Base-by-base conservation (phyloP, 1,284 basidiomycete genomes). In the Laetiporus sulphureus region DNA sequence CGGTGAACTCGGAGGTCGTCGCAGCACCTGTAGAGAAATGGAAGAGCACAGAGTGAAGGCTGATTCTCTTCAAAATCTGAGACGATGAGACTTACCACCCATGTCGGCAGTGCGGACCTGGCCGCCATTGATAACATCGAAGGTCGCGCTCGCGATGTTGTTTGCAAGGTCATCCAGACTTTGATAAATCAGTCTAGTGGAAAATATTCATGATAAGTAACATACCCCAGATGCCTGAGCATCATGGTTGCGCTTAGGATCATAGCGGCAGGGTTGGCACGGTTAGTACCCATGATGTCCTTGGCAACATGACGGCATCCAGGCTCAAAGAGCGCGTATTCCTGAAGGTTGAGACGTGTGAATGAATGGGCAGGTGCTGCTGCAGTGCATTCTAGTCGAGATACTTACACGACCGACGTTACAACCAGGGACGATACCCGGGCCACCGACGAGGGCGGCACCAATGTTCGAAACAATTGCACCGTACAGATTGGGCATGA, bases 391-490 rank as follows among this genome's bases (percentile, higher is more conserved):
- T 22, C 12, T 11, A 8, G 30, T 40, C 21, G n/a, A 19, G 5
- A 23, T 24, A 69, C 79, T 51, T 57, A 91, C 88, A 47, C 91
- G 78, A 57, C 95, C 95, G 59, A 99, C 89, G 68, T 99, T 99
- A 74, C 92, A 96, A 33, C 96, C 96, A 20, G 95, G 95, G 20
- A 99, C 95, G 55, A 96, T 86, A 63, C 95, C 95, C 32, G 96
- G 95, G 40, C 95, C 95, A 63, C 95, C 95, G 48, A 99, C 95
- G 23, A 99, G 85, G 20, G 94, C 96, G 49, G 96, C 94, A 57
- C 95, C 95, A 49, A 99, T 98, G 75, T 99, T 98, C 52, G 91
- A 92, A 48, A 96, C 90, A 56, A 99, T 98, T 60, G 93, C 94
- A 49, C 95, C 95, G 68, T 98, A 98, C 61, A 89, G 62, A 64